phyloP scores from a whole-genome alignment of 116 monocot species.

The Phalaenopsis hybrid region DNA sequence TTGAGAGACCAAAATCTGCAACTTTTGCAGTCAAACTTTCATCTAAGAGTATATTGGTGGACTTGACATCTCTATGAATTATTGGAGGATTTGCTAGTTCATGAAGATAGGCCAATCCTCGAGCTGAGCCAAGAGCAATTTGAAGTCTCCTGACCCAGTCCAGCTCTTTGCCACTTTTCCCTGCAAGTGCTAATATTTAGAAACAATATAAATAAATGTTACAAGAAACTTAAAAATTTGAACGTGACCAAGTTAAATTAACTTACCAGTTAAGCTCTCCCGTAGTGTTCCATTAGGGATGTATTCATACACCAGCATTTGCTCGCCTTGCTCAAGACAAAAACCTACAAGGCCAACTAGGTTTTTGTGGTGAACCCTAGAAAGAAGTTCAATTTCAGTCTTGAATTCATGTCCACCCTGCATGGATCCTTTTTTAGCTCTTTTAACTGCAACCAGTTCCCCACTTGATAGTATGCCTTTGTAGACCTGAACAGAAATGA shows the following conservation, averaged over 20 bases:
- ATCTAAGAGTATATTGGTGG: constrained; percentile 53
- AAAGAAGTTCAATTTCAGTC: constrained; percentile 56
- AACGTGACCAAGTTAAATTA: background rate
- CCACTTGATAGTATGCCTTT: constrained; percentile 35
- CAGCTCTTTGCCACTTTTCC: constrained; percentile 24
- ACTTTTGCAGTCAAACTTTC: constrained; percentile 43
- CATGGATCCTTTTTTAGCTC: constrained; percentile 51
- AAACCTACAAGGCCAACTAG: constrained; percentile 49
- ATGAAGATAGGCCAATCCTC: constrained; percentile 55
- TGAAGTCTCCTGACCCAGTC: constrained; percentile 45
- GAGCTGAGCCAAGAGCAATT: constrained; percentile 46
- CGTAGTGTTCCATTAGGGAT: constrained; percentile 48
- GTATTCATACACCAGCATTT: constrained; percentile 55
- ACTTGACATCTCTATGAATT: constrained; percentile 58
- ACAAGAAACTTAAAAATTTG: background rate
- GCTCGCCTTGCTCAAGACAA: constrained; percentile 51
- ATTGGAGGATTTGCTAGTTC: constrained; percentile 60
- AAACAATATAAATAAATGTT: background rate
- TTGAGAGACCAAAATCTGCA: constrained; percentile 60
- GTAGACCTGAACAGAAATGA: constrained; percentile 29
- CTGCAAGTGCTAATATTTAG: constrained; percentile 19
- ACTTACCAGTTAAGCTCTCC: constrained; percentile 37
- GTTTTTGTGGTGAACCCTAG: constrained; percentile 63
- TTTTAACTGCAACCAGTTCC: constrained; percentile 43
- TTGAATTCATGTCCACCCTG: constrained; percentile 59